Evolutionary conservation across 2,329 filamentous ascomycete species (phyloP).

Genomic region (Plectosphaerella cucumerina): DNA sequence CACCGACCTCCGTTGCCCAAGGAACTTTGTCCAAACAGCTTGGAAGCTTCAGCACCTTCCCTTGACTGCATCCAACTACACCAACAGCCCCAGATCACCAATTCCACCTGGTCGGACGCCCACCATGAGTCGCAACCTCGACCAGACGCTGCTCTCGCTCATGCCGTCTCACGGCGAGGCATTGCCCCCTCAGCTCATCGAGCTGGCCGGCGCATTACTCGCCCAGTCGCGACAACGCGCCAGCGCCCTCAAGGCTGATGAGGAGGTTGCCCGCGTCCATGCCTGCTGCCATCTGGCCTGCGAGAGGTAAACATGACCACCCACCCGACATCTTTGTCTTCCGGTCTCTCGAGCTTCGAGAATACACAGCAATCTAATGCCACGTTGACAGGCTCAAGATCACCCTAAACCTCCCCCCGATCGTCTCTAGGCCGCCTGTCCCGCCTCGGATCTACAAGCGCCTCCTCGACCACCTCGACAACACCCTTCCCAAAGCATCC

Average conservation of each 20-base stretch:
- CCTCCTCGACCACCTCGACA: slow-evolving; percentile 75
- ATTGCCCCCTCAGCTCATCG: slow-evolving; percentile 65
- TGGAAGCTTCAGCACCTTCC: no score
- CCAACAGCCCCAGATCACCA: not conserved
- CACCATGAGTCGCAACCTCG: slow-evolving; percentile 69
- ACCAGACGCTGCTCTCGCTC: slow-evolving; percentile 68
- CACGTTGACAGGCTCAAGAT: slow-evolving; percentile 65
- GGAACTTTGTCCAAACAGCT: no score
- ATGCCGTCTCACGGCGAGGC: slow-evolving; percentile 68
- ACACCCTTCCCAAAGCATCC: slow-evolving; percentile 51
- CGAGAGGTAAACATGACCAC: slow-evolving; percentile 56
- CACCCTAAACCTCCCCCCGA: slow-evolving; percentile 69
- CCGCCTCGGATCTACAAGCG: slow-evolving; percentile 79
- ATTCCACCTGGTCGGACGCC: no score
- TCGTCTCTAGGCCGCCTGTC: slow-evolving; percentile 72
- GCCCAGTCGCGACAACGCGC: slow-evolving; percentile 77
- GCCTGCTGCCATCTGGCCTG: slow-evolving; percentile 88
- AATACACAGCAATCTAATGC: no score
- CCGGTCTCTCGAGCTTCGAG: not conserved
- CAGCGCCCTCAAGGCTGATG: slow-evolving; percentile 73
- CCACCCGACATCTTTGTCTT: not conserved
- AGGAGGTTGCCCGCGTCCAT: slow-evolving; percentile 82
- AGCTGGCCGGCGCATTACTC: slow-evolving; percentile 68
- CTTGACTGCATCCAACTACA: not conserved
- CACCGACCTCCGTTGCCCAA: no score